Base-by-base conservation (phyloP, 345 rosid species). In the Populus ilicifolia region DNA sequence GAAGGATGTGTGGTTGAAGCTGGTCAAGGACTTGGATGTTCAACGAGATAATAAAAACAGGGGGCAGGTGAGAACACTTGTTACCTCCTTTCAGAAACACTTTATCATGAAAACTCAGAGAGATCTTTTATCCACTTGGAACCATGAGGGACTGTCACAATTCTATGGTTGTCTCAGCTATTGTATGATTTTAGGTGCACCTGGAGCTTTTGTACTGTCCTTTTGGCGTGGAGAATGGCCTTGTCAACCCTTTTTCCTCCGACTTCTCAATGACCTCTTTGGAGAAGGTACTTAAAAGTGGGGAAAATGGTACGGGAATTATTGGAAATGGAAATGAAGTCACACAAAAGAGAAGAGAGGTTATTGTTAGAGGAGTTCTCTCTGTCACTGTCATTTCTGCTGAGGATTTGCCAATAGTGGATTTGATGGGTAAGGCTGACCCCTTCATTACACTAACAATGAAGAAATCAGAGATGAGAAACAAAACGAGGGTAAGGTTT, bases 381-480 rank as follows among this genome's bases (percentile, higher is more conserved):
- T 85, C 91, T 66, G 93, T 92, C 46, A 92, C 97, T 35, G 91
- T 96, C 78, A 88, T 96, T 84, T 96, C 97, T 67, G 99, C 98
- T 6, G 97, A 93, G 82, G 95, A 96, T 76, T 88, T 96, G 85
- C 96, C 98, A 23, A 80, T 73, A 27, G 80, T 77, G 78, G 99
- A 96, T 85, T 77, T 96, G 72, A 91, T 92, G 96, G 99, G 99
- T 61, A 96, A 92, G 84, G 97, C 98, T 70, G 99, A 96, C 81
- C 98, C 99, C 2, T 96, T 81, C 80, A 90, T 94, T 21, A 91
- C 91, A 50, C 88, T 96, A 68, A 90, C 90, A 14, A 87, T 96
- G 97, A 96, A 94, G 88, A 96, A 96, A 80, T 83, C 98, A 18
- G 97, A 81, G 72, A 83, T 87, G 5, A 94, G 71, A 82, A 90